Conservation (phyloP, 2,329 filamentous ascomycete species). For the Endoconidiophora polonica region DNA sequence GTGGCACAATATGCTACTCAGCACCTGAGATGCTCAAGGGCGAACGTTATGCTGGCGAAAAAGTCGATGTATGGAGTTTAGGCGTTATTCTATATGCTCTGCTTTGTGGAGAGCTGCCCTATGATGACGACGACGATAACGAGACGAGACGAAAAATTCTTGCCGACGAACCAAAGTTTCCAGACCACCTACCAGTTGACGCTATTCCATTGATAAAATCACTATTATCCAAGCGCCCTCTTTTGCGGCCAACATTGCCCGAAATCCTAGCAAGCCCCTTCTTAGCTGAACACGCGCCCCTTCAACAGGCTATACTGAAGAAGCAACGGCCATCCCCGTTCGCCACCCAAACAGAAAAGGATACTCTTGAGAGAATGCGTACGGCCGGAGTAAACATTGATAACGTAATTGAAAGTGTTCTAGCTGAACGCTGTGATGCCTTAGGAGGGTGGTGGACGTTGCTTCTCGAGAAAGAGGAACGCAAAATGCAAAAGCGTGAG, state of each 20-base stretch:
- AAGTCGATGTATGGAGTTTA: slow-evolving; percentile 91
- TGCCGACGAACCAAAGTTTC: slow-evolving; percentile 69
- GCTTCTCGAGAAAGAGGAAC: slow-evolving; percentile 82
- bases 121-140: slow-evolving; percentile 88
- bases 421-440: slow-evolving; percentile 76
- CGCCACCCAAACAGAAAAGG: slow-evolving; percentile 71
- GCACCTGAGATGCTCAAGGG: slow-evolving; percentile 97
- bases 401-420: slow-evolving; percentile 80
- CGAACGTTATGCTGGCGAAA: slow-evolving; percentile 94
- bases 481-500: slow-evolving; percentile 67
- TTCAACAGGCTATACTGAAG: slow-evolving; percentile 79
- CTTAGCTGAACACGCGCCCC: slow-evolving; percentile 67
- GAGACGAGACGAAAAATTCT: slow-evolving; percentile 75
- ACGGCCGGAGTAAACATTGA: slow-evolving; percentile 90
- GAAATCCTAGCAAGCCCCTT: slow-evolving; percentile 84
- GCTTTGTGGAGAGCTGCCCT: slow-evolving; percentile 73
- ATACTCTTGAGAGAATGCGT: slow-evolving; percentile 81
- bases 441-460: slow-evolving; percentile 94
- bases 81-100: slow-evolving; percentile 74
- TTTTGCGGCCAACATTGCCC: slow-evolving; percentile 62
- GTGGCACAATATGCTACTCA: slow-evolving; percentile 93
- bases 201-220: slow-evolving; percentile 60
- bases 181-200: slow-evolving; percentile 60
- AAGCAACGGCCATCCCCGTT: slow-evolving; percentile 68
- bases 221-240: slow-evolving; percentile 78